A percentile compares a stretch with the other conserved stretches of the same genome.
phyloP scores from a whole-genome alignment of 2,329 filamentous ascomycete genomes.

The Aulographum hederae region DNA sequence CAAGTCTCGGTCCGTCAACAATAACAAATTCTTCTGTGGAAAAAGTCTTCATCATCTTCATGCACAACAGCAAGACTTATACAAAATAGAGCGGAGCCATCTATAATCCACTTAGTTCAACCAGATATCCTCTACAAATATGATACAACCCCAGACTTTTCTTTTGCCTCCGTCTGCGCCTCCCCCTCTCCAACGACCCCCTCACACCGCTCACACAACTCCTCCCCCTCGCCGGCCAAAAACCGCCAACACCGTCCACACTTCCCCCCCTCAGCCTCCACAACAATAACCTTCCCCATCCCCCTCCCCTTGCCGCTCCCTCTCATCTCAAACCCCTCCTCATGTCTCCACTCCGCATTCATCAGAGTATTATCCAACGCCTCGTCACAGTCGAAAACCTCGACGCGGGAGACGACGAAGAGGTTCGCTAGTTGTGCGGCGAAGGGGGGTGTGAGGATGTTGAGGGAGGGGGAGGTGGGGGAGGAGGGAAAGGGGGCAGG shows the following conservation, averaged over 20 bases:
- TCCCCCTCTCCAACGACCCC: conserved; percentile 31
- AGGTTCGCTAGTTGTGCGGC: conserved; percentile 17
- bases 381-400: conserved; percentile 9
- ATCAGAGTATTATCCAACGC: conserved; percentile 5
- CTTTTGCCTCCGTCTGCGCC: no score
- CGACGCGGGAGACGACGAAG: conserved; percentile 23
- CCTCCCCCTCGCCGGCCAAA: conserved; percentile 44
- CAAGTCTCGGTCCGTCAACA: no score
- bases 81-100: no score
- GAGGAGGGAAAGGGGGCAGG: conserved; percentile 4
- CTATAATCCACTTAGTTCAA: no score
- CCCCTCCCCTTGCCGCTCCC: neutral
- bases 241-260: conserved; percentile 86
- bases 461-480: neutral
- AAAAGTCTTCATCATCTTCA: no score
- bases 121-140: no score
- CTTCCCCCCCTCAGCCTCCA: conserved; percentile 40
- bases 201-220: conserved; percentile 57
- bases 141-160: no score
- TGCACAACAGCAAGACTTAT: no score
- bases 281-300: conserved; percentile 9
- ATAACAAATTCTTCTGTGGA: no score
- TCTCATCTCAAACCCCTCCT: neutral
- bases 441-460: conserved; percentile 12
- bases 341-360: conserved; percentile 6